Conservation (phyloP, 2,329 filamentous ascomycete species). For the Cyphellophora attinorum region DNA sequence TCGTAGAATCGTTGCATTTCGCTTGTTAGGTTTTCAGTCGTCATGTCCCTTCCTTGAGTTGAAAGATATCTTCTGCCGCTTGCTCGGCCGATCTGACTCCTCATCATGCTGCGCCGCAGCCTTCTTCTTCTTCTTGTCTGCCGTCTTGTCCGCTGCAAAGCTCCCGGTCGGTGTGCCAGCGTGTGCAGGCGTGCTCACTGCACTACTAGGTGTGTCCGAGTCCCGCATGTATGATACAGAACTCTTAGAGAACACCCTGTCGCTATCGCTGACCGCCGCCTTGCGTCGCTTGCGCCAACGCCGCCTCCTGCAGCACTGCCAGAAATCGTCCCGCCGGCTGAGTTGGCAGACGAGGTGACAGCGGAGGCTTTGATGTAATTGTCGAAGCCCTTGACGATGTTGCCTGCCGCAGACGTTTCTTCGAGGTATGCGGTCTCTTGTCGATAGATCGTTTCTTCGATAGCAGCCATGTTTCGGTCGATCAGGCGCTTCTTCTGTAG, state of each 20-base stretch:
- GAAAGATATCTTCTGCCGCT: constrained; percentile 19
- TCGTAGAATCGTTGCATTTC: too few relatives aligned
- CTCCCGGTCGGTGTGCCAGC: constrained; percentile 34
- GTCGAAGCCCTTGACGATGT: constrained; percentile 96
- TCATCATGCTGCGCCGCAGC: constrained; percentile 28
- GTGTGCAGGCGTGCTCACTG: constrained; percentile 36
- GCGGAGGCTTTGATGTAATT: constrained; percentile 88
- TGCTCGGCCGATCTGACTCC: constrained; percentile 17
- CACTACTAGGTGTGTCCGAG: constrained; percentile 23
- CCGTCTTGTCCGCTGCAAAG: constrained; percentile 25
- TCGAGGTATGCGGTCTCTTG: constrained; percentile 86
- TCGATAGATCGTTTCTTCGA: constrained; percentile 75
- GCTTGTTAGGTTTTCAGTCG: too few relatives aligned
- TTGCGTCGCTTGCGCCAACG: constrained; percentile 29
- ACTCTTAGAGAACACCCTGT: constrained; percentile 39
- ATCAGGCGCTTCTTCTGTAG: constrained; percentile 56
- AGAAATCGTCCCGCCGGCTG: constrained; percentile 43
- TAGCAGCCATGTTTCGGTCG: constrained; percentile 49
- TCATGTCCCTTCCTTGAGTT: constrained; percentile 15
- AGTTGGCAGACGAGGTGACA: constrained; percentile 24
- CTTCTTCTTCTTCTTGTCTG: constrained; percentile 33
- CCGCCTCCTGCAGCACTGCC: constrained; percentile 22
- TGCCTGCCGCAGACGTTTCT: constrained; percentile 71
- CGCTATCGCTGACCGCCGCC: constrained; percentile 32
- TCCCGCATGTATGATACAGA: constrained; percentile 36